Conservation (phyloP, 1,284 basidiomycete species). For the Marasmius tenuissimus region DNA sequence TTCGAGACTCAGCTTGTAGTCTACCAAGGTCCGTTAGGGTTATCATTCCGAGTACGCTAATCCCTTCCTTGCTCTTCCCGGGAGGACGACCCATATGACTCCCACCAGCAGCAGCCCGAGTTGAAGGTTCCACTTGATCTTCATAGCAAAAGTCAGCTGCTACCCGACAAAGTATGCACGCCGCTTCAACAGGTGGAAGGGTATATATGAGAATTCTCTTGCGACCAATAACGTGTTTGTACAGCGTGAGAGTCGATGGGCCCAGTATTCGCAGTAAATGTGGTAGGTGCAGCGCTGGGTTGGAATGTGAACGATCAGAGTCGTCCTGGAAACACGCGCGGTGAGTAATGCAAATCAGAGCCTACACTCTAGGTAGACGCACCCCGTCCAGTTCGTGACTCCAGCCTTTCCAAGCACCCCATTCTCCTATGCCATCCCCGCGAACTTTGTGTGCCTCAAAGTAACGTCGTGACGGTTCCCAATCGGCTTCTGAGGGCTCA, state of each 20-base stretch:
- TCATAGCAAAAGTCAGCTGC: constrained; percentile 72
- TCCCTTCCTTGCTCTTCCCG: constrained; percentile 50
- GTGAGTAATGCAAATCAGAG: constrained; percentile 1
- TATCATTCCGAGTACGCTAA: constrained; percentile 73
- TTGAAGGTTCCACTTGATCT: constrained; percentile 39
- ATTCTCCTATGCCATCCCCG: constrained; percentile 46
- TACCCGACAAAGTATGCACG: constrained; percentile 73
- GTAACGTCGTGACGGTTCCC: constrained; percentile 60
- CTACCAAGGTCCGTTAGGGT: constrained; percentile 70
- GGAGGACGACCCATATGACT: constrained; percentile 31
- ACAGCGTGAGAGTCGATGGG: constrained; percentile 71
- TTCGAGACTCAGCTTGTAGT: constrained; percentile 51
- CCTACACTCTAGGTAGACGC: constrained; percentile 16
- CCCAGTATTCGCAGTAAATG: constrained; percentile 73
- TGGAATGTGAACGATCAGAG: constrained; percentile 32
- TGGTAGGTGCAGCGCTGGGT: constrained; percentile 64
- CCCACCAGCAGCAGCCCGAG: constrained; percentile 21
- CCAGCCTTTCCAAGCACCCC: constrained; percentile 67
- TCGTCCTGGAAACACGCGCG: constrained; percentile 27
- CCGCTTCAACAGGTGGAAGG: constrained; percentile 72
- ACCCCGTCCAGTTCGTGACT: constrained; percentile 59
- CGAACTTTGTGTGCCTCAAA: constrained; percentile 61
- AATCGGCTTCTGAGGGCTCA: constrained; percentile 56
- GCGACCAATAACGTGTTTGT: constrained; percentile 74
- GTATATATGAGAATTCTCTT: constrained; percentile 75